Percentiles rank a stretch among this genome's conserved stretches.
Conservation (phyloP, 2,329 filamentous ascomycete species). For the Alternaria angustiovoidea region DNA sequence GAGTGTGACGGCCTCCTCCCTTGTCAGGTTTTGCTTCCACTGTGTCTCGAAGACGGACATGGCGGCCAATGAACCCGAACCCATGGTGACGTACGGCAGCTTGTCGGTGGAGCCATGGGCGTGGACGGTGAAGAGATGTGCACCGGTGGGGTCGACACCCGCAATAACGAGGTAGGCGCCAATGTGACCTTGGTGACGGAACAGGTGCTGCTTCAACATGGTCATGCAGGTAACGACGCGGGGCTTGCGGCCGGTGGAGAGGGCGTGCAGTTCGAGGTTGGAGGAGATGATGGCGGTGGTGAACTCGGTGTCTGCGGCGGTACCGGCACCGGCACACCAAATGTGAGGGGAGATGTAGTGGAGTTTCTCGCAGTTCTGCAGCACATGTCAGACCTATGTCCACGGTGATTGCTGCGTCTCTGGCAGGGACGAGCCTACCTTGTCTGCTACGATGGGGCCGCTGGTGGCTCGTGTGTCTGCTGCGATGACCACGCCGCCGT, state of each 20-base stretch:
- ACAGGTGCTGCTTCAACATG: slow-evolving; percentile 98
- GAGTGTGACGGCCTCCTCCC: slow-evolving; percentile 83
- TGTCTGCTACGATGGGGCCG: slow-evolving; percentile 98
- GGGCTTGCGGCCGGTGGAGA: slow-evolving; percentile 94
- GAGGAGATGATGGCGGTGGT: slow-evolving; percentile 98
- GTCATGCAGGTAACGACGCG: slow-evolving; percentile 99
- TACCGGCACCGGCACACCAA: slow-evolving; percentile 98
- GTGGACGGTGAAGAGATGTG: slow-evolving; percentile 96
- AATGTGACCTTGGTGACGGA: slow-evolving; percentile 97
- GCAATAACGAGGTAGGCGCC: slow-evolving; percentile 98
- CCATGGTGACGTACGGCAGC: slow-evolving; percentile 99
- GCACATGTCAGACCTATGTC: slow-evolving; percentile 17
- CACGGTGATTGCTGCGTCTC: neutral
- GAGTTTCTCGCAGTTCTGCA: slow-evolving; percentile 96
- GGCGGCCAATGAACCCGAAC: slow-evolving; percentile 90
- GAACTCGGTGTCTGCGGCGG: slow-evolving; percentile 98
- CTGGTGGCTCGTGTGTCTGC: slow-evolving; percentile 98
- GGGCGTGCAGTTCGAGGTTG: slow-evolving; percentile 94
- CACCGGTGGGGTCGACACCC: slow-evolving; percentile 93
- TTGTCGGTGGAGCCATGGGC: slow-evolving; percentile 98
- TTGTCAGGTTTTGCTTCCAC: slow-evolving; percentile 82
- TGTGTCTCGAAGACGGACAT: slow-evolving; percentile 98
- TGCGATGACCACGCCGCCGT: slow-evolving; percentile 97
- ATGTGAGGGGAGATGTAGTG: slow-evolving; percentile 99
- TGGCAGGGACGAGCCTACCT: slow-evolving; percentile 60